These are phyloP conservation scores for Elsinoe australis DNA, from an alignment of 2,329 filamentous ascomycete species.

Conservation along the genomic window DNA sequence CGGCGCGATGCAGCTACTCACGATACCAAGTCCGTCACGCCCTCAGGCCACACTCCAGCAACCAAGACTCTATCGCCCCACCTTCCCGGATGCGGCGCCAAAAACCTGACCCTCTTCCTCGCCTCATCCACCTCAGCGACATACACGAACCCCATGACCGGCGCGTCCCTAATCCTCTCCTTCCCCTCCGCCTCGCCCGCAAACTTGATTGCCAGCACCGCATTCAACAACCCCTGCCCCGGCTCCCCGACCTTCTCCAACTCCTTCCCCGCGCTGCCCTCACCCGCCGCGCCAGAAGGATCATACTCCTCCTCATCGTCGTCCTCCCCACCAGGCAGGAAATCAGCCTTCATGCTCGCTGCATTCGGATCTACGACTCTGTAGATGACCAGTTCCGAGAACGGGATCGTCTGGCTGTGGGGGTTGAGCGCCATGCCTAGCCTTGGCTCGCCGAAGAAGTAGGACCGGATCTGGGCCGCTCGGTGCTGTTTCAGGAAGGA, in stretches of 20 bases:
- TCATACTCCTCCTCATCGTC: constrained; percentile 35
- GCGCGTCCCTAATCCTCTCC: constrained; percentile 67
- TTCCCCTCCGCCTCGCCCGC: constrained; percentile 56
- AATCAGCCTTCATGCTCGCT: constrained; percentile 24
- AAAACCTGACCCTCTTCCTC: constrained; percentile 68
- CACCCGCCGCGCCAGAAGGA: constrained; percentile 2
- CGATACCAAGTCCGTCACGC: constrained; percentile 67
- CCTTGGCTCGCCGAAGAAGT: constrained; percentile 75
- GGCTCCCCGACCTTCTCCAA: constrained; percentile 53
- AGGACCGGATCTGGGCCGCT: constrained; percentile 75
- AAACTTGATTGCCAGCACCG: constrained; percentile 77
- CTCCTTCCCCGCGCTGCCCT: constrained; percentile 15
- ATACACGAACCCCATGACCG: constrained; percentile 87
- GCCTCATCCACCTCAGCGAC: constrained; percentile 85
- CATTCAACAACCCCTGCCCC: constrained; percentile 64
- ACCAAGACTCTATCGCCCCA: constrained; percentile 73
- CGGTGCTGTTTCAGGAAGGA: constrained; percentile 64
- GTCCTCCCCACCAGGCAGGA: constrained; percentile 39
- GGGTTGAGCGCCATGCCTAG: constrained; percentile 63
- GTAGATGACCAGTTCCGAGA: constrained; percentile 64
- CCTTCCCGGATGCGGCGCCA: constrained; percentile 76
- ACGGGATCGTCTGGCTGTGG: constrained; percentile 77
- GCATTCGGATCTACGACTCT: constrained; percentile 22
- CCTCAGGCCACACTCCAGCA: constrained; percentile 80
- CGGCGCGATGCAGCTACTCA: constrained; percentile 23